These are phyloP conservation scores for Penicillium sp. DNA, from an alignment of 2,329 filamentous ascomycete genomes.

Conservation along the genomic window DNA sequence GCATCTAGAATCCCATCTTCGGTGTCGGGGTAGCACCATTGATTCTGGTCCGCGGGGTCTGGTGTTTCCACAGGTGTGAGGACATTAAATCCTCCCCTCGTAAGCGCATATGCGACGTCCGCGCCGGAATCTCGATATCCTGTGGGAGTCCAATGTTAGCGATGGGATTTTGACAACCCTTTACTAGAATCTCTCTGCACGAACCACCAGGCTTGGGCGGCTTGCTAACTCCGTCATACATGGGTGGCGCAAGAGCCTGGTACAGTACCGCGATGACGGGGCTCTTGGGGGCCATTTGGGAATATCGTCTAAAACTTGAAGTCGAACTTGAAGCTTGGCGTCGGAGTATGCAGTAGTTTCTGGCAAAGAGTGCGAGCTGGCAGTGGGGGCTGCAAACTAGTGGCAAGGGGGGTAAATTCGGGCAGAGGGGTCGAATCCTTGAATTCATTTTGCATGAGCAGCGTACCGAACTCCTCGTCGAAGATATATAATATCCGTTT, in stretches of 20 bases:
- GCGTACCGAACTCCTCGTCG: no score
- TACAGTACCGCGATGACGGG: slow-evolving; percentile 50
- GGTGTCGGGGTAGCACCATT: slow-evolving; percentile 52
- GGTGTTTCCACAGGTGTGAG: slow-evolving; percentile 37
- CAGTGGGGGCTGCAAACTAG: not conserved
- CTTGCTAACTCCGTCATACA: slow-evolving; percentile 54
- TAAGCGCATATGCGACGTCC: slow-evolving; percentile 53
- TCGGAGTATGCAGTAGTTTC: not conserved
- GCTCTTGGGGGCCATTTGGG: slow-evolving; percentile 1
- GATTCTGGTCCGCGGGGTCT: slow-evolving; percentile 33
- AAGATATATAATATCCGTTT: no score
- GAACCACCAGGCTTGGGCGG: slow-evolving; percentile 55
- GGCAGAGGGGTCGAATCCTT: not conserved
- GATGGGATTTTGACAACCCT: no score
- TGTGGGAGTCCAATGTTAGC: slow-evolving; percentile 25
- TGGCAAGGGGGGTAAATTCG: not conserved
- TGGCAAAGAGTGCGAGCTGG: not conserved
- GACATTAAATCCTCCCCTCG: slow-evolving; percentile 34
- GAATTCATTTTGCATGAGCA: not conserved
- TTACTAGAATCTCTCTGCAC: slow-evolving; percentile 6
- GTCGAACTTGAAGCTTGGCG: not conserved
- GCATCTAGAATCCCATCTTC: slow-evolving; percentile 49
- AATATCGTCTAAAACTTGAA: not conserved
- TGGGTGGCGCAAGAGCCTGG: slow-evolving; percentile 53
- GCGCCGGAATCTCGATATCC: slow-evolving; percentile 56